Evolutionary conservation across 139 green algal genomes (phyloP).

Genomic region (Parachlorella kessleri): DNA sequence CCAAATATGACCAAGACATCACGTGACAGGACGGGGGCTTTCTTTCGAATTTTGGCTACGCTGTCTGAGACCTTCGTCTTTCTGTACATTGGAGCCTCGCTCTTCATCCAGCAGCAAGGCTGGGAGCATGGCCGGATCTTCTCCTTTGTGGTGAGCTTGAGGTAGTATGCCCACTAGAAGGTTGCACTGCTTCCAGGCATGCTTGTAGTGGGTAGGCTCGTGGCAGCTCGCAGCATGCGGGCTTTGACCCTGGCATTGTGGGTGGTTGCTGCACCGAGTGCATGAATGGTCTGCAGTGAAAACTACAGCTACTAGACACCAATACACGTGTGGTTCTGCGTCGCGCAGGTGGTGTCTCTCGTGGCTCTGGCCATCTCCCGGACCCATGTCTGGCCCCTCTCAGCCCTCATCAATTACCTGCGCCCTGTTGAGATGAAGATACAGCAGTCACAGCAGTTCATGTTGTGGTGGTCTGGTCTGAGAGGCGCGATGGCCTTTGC

Average conservation of each 20-base stretch:
- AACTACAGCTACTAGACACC: background rate
- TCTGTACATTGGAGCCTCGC: slow-evolving; percentile 67
- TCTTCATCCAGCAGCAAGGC: slow-evolving; percentile 47
- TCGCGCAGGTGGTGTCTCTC: slow-evolving; percentile 44
- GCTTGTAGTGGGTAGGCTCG: too few relatives aligned
- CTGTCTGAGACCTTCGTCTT: slow-evolving; percentile 86
- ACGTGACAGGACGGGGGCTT: slow-evolving; percentile 11
- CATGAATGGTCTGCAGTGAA: background rate
- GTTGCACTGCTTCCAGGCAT: too few relatives aligned
- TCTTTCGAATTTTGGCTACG: slow-evolving; percentile 60
- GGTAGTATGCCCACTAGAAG: too few relatives aligned
- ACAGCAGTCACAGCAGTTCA: slow-evolving; percentile 38
- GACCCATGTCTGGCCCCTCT: slow-evolving; percentile 51
- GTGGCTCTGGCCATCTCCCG: slow-evolving; percentile 52
- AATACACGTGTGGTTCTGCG: too few relatives aligned
- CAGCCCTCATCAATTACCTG: slow-evolving; percentile 49
- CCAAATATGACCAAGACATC: background rate
- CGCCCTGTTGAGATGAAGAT: slow-evolving; percentile 36
- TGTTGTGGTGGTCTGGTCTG: slow-evolving; percentile 70
- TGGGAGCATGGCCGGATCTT: slow-evolving; percentile 18
- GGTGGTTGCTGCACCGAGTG: background rate
- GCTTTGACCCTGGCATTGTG: background rate
- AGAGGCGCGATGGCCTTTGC: slow-evolving; percentile 69
- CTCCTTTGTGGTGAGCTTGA: slow-evolving; percentile 39
- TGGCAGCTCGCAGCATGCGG: too few relatives aligned